Evolutionary conservation across 2,329 filamentous ascomycete genomes (phyloP).

Genomic region (Coleophoma eucalyptorum): DNA sequence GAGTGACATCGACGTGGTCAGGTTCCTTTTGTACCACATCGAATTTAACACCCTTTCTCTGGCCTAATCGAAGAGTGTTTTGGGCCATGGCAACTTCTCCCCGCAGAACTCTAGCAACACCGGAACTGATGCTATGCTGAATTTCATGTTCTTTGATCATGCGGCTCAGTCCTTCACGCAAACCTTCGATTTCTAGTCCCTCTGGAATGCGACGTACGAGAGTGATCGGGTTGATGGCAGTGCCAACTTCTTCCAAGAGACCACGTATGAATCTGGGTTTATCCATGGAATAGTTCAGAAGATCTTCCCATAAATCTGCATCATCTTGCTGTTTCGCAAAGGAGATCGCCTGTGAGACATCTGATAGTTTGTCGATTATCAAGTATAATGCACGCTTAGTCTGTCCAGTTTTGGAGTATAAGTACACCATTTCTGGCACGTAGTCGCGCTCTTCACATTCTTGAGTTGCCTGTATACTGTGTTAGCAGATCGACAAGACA

Average conservation of each 20-base stretch:
- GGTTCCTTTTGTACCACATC: slow-evolving; percentile 55
- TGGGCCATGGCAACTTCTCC: slow-evolving; percentile 87
- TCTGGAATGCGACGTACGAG: slow-evolving; percentile 89
- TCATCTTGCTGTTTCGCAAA: slow-evolving; percentile 95
- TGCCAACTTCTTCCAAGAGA: slow-evolving; percentile 89
- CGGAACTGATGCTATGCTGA: slow-evolving; percentile 86
- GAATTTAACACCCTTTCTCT: slow-evolving; percentile 85
- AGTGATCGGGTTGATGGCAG: slow-evolving; percentile 86
- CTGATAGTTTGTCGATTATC: slow-evolving; percentile 88
- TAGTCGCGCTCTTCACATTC: slow-evolving; percentile 80
- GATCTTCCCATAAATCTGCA: slow-evolving; percentile 88
- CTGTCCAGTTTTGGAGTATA: slow-evolving; percentile 92
- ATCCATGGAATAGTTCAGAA: slow-evolving; percentile 95
- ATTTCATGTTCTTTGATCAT: slow-evolving; percentile 97
- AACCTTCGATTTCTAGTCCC: slow-evolving; percentile 85
- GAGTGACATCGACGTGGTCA: slow-evolving; percentile 39
- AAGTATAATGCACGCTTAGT: slow-evolving; percentile 88
- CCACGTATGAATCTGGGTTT: slow-evolving; percentile 93
- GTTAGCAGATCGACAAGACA: slow-evolving; percentile 8
- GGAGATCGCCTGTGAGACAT: slow-evolving; percentile 87
- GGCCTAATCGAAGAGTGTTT: slow-evolving; percentile 72
- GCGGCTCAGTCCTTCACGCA: slow-evolving; percentile 81
- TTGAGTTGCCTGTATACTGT: slow-evolving; percentile 49
- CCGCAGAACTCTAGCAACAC: slow-evolving; percentile 79
- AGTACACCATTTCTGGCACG: slow-evolving; percentile 89